Evolutionary conservation across 768 basidiomycete genomes (phyloP), one percentile per base, ranked within the genome.

Genomic region (Punctularia strigosozonata): DNA sequence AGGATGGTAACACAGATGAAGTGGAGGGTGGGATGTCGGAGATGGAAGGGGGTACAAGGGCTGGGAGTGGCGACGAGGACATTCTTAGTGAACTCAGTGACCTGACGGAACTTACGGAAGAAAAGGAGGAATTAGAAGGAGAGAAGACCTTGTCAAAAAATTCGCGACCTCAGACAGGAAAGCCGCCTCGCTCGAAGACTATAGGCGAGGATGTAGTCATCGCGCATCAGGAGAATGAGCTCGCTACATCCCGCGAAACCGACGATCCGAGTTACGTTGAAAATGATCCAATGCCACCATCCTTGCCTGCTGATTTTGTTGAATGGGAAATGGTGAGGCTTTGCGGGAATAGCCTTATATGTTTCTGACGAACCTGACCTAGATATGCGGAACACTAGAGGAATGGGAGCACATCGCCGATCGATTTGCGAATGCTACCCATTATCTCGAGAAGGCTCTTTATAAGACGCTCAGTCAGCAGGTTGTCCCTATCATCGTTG

Each of bases 241-340:
- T n/a, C n/a, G n/a, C n/a, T n/a, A n/a, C n/a, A n/a, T n/a, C n/a
- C n/a, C n/a, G n/a, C n/a, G n/a, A n/a, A n/a, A n/a, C 31, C 32
- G n/a, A 28, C 21, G 42, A 26, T 6, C 49, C 51, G 36, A 36
- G 25, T 12, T 48, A 49, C 24, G 20, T 42, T 15, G 40, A 38
- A 15, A 43, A 58, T 34, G 44, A 50, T 25, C 51, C 52, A 17
- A 23, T 3, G 45, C 43, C 38, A 25, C 50, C 49, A n/a, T 50
- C 46, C 6, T 39, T 59, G 17, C 69, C 68, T 4, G 62, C 64
- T 2, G 70, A 69, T 35, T 85, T 85, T 49, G 56, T 87, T 28
- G 90, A 94, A 57, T 97, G 92, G 91, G 87, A 94, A 64, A 83
- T 84, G 50, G 91, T 89, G 43, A 50, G 76, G 28, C 37, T 37